Conservation (phyloP, 495 filamentous ascomycete species). For the Pyronema domesticum region DNA sequence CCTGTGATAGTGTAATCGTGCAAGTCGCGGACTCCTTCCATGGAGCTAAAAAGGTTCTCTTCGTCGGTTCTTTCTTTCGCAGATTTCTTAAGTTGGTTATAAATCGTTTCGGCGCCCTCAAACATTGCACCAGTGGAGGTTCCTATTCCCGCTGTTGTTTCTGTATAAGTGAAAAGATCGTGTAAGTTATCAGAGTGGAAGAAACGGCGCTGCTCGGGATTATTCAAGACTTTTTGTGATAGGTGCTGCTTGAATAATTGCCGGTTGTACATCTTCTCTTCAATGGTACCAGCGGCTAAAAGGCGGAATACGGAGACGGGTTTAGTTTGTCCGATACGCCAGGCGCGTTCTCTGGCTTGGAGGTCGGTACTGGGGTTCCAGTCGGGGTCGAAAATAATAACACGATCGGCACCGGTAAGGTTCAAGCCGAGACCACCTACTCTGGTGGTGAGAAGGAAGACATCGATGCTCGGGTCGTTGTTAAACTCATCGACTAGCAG, state of each 20-base stretch:
- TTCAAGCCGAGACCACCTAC: constrained; percentile 90
- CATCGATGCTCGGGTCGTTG: constrained; percentile 47
- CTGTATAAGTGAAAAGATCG: constrained; percentile 71
- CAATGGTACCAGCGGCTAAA: constrained; percentile 93
- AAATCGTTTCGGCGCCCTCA: constrained; percentile 59
- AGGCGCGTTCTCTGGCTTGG: constrained; percentile 81
- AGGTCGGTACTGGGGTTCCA: constrained; percentile 94
- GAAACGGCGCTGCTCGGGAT: constrained; percentile 72
- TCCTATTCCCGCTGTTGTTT: constrained; percentile 39
- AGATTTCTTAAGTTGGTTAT: constrained; percentile 9
- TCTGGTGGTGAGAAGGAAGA: constrained; percentile 86
- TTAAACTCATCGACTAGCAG: constrained; percentile 83
- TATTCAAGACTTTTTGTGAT: constrained; percentile 80
- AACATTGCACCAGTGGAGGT: constrained; percentile 79
- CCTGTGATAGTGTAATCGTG: neutral
- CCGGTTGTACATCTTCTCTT: constrained; percentile 97
- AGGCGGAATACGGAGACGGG: constrained; percentile 88
- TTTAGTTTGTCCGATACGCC: constrained; percentile 84
- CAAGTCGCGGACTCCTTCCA: no score
- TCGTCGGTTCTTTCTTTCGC: no score
- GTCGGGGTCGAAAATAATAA: constrained; percentile 94
- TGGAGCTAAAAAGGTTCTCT: no score
- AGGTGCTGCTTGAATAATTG: constrained; percentile 96
- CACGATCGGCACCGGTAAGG: constrained; percentile 80
- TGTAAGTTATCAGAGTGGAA: constrained; percentile 76